Conservation (phyloP, 495 filamentous ascomycete species). For the Cairneyella variabilis region DNA sequence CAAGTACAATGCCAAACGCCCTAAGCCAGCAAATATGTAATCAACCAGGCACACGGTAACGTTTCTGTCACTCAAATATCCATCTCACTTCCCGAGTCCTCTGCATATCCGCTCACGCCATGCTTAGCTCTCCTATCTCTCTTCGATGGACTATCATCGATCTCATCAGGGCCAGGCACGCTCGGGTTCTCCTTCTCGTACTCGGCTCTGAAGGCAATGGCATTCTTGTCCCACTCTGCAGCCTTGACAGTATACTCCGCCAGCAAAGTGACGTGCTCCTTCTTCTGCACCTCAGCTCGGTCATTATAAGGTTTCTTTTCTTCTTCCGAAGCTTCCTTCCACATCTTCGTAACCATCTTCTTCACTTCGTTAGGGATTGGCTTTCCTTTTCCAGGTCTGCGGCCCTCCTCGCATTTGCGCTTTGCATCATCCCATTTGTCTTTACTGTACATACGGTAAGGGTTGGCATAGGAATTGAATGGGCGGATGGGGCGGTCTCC, state of each 20-base stretch:
- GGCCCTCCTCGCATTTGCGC: slow-evolving; percentile 62
- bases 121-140: slow-evolving; percentile 26
- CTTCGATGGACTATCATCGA: slow-evolving; percentile 20
- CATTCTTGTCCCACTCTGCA: slow-evolving; percentile 67
- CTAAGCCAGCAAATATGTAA: too few species aligned
- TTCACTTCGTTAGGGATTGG: slow-evolving; percentile 78
- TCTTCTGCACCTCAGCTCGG: slow-evolving; percentile 63
- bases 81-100: slow-evolving; percentile 24
- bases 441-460: slow-evolving; percentile 75
- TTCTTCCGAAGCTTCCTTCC: slow-evolving; percentile 69
- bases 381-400: slow-evolving; percentile 59
- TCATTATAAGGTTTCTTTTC: slow-evolving; percentile 72
- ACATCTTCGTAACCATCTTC: slow-evolving; percentile 78
- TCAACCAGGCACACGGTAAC: too few species aligned
- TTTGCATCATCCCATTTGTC: slow-evolving; percentile 75
- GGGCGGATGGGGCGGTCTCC: slow-evolving; percentile 72
- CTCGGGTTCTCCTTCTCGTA: slow-evolving; percentile 61
- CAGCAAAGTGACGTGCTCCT: slow-evolving; percentile 51
- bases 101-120: slow-evolving; percentile 26
- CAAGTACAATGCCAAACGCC: too few species aligned
- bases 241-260: slow-evolving; percentile 53
- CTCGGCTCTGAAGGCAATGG: slow-evolving; percentile 51
- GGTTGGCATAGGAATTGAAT: slow-evolving; percentile 62
- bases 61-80: too few species aligned
- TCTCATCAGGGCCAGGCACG: slow-evolving; percentile 33